A percentile compares a stretch with the other conserved stretches of the same genome.
These are phyloP conservation scores for Trametes villosa DNA, from an alignment of 768 basidiomycete species.

Conservation along the genomic window DNA sequence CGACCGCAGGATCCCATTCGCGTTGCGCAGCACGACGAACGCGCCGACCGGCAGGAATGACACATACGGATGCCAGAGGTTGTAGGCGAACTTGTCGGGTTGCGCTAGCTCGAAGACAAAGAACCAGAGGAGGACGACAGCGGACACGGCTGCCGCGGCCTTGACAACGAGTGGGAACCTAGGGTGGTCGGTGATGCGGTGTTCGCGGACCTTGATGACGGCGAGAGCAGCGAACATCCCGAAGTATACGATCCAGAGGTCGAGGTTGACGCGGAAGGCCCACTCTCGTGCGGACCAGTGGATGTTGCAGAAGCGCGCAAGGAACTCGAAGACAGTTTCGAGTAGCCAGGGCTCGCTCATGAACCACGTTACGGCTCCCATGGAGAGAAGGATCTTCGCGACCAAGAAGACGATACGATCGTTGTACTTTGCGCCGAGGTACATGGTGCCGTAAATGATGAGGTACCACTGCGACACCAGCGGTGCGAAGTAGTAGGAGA, in stretches of 20 bases:
- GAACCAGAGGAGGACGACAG: constrained; percentile 69
- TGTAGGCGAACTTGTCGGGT: constrained; percentile 84
- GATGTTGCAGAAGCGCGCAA: constrained; percentile 71
- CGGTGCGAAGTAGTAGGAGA: constrained; percentile 90
- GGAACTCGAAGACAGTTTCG: constrained; percentile 62
- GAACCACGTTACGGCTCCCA: constrained; percentile 63
- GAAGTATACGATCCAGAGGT: constrained; percentile 86
- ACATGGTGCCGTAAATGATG: constrained; percentile 83
- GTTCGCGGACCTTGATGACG: constrained; percentile 75
- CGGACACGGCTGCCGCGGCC: constrained; percentile 52
- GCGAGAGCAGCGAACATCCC: constrained; percentile 82
- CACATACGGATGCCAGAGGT: constrained; percentile 81
- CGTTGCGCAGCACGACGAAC: constrained; percentile 78
- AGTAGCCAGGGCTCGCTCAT: constrained; percentile 68
- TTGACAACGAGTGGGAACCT: constrained; percentile 64
- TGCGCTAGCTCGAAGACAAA: constrained; percentile 80
- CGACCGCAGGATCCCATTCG: constrained; percentile 71
- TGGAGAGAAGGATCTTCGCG: constrained; percentile 70
- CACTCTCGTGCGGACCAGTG: constrained; percentile 87
- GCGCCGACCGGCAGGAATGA: constrained; percentile 81
- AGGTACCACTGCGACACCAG: constrained; percentile 91
- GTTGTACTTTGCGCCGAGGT: constrained; percentile 73
- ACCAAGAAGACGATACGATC: constrained; percentile 68
- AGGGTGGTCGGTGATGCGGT: constrained; percentile 68
- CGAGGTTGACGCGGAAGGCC: constrained; percentile 86